phyloP scores from a whole-genome alignment of 176 grass and related monocot genomes.

The Stipa capillata region DNA sequence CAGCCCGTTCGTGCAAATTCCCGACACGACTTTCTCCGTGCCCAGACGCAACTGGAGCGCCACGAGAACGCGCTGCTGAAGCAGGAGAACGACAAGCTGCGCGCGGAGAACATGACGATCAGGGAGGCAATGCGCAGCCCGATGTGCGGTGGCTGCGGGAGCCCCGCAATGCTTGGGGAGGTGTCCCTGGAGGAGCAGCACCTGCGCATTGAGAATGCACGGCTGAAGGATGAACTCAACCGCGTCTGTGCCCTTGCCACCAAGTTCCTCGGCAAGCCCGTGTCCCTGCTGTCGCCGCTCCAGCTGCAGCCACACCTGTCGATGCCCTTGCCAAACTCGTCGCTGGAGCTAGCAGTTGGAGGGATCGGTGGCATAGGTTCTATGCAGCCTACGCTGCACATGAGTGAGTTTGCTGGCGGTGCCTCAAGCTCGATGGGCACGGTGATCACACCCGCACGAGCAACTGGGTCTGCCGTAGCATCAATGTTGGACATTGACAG shows the following conservation, averaged over 20 bases:
- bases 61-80: slow-evolving; percentile 87
- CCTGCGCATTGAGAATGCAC: slow-evolving; percentile 83
- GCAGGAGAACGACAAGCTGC: slow-evolving; percentile 94
- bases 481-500: slow-evolving; percentile 42
- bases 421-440: slow-evolving; percentile 56
- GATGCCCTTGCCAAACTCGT: slow-evolving; percentile 57
- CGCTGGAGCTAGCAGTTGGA: slow-evolving; percentile 61
- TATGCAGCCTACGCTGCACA: slow-evolving; percentile 6
- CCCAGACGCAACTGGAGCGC: slow-evolving; percentile 88
- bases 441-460: slow-evolving; percentile 54
- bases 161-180: slow-evolving; percentile 74
- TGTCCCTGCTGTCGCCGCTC: slow-evolving; percentile 9
- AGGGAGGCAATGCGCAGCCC: slow-evolving; percentile 79
- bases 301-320: slow-evolving; percentile 28
- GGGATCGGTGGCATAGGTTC: slow-evolving; percentile 39
- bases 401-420: slow-evolving; percentile 47
- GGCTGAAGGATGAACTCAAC: slow-evolving; percentile 83
- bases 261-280: slow-evolving; percentile 84
- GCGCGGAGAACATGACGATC: slow-evolving; percentile 78
- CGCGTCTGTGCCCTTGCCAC: slow-evolving; percentile 66
- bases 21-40: not conserved
- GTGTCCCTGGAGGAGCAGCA: slow-evolving; percentile 91
- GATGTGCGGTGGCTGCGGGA: slow-evolving; percentile 76
- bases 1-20: not conserved
- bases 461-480: not conserved